These are phyloP conservation scores for Eimeria sp. DNA, from an alignment of 169 alveolate species.

Conservation along the genomic window DNA sequence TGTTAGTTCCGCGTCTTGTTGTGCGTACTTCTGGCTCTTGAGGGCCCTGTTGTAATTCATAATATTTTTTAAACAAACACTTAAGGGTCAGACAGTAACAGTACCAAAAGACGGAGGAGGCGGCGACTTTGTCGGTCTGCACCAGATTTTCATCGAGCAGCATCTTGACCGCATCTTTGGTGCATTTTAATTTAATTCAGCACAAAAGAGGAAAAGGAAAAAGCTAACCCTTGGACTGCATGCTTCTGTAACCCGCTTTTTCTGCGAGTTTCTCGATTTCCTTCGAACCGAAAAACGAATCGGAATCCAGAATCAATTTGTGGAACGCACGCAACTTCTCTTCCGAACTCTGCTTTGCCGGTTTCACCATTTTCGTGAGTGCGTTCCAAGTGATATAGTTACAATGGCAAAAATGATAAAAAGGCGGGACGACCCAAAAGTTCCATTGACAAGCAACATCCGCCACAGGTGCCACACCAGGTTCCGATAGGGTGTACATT, in stretches of 20 bases:
- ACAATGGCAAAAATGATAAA: too few relatives aligned
- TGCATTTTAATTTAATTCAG: background rate
- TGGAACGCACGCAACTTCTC: constrained; percentile 55
- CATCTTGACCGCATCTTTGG: constrained; percentile 75
- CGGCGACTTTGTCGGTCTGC: constrained; percentile 66
- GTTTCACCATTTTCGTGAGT: too few relatives aligned
- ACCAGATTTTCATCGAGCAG: constrained; percentile 77
- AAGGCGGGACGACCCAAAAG: too few relatives aligned
- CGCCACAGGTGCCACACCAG: too few relatives aligned
- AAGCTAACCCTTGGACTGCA: constrained; percentile 69
- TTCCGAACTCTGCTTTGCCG: constrained; percentile 54
- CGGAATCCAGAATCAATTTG: constrained; percentile 54
- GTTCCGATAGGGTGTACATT: too few relatives aligned
- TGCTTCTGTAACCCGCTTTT: constrained; percentile 77
- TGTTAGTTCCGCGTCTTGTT: constrained; percentile 15
- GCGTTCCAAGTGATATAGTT: too few relatives aligned
- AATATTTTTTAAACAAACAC: background rate
- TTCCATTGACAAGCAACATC: too few relatives aligned
- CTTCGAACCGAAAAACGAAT: constrained; percentile 77
- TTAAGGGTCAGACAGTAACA: background rate
- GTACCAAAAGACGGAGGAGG: constrained; percentile 75
- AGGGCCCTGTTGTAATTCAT: constrained; percentile 27
- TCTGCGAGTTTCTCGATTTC: constrained; percentile 78
- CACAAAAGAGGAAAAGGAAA: too few relatives aligned
- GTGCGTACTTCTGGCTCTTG: constrained; percentile 69